Percentiles rank a stretch among this genome's conserved stretches.
phyloP scores from a whole-genome alignment of 1,139 yeast genomes.

The Zygosaccharomyces pseudobailii region DNA sequence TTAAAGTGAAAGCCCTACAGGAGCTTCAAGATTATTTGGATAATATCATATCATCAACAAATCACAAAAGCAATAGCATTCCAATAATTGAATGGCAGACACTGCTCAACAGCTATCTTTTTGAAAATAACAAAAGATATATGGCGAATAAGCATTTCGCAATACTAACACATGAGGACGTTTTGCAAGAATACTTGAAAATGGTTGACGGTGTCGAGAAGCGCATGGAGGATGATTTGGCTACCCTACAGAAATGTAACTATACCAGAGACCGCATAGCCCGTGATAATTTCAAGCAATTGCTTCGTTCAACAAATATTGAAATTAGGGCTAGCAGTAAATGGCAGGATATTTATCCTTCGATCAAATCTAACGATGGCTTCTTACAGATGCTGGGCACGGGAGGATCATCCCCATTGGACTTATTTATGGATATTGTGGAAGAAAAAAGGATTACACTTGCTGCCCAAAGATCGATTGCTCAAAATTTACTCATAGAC shows the following conservation, averaged over 20 bases:
- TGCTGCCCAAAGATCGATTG: slow-evolving; percentile 56
- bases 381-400: slow-evolving; percentile 67
- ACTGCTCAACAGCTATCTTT: slow-evolving; percentile 25
- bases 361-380: slow-evolving; percentile 52
- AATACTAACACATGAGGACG: slow-evolving; percentile 52
- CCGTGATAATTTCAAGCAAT: slow-evolving; percentile 51
- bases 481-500: slow-evolving; percentile 48
- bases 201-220: slow-evolving; percentile 38
- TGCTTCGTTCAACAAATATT: slow-evolving; percentile 39
- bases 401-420: slow-evolving; percentile 75
- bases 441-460: slow-evolving; percentile 57
- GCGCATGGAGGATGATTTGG: slow-evolving; percentile 29
- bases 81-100: slow-evolving; percentile 23
- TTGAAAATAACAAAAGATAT: slow-evolving; percentile 56
- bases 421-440: slow-evolving; percentile 70
- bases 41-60: slow-evolving; percentile 22
- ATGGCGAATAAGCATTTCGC: slow-evolving; percentile 56
- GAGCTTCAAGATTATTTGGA: slow-evolving; percentile 48
- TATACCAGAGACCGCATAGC: slow-evolving; percentile 59
- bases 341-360: slow-evolving; percentile 54
- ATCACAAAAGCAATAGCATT: slow-evolving; percentile 18
- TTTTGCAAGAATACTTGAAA: slow-evolving; percentile 47
- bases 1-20: slow-evolving; percentile 46
- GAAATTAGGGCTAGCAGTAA: slow-evolving; percentile 48
- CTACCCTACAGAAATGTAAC: slow-evolving; percentile 39